Percentiles rank a stretch among this genome's conserved stretches.
Conservation (phyloP, 23 red algal species). For the Pyropia haitanensis region DNA sequence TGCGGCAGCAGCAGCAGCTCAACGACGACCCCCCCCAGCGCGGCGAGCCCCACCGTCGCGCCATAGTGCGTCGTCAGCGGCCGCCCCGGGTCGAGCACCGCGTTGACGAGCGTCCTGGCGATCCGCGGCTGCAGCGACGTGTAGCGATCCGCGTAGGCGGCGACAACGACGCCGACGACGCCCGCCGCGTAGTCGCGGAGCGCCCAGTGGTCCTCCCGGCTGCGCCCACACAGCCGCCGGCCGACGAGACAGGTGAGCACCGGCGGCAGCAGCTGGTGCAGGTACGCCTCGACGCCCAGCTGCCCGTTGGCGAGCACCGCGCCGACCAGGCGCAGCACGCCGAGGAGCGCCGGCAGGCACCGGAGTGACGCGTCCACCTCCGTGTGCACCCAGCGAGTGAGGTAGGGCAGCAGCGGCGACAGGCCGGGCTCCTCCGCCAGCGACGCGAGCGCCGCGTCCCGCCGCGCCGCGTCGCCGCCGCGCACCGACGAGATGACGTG, state of each 20-base stretch:
- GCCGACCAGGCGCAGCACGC: conserved; percentile 54
- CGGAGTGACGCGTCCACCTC: conserved; percentile 14
- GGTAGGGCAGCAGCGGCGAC: conserved; percentile 78
- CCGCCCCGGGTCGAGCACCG: conserved; percentile 33
- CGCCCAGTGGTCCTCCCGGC: conserved; percentile 83
- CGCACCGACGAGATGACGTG: conserved; percentile 44
- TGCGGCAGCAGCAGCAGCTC: conserved; percentile 14
- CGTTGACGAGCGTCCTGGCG: conserved; percentile 44
- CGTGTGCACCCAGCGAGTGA: conserved; percentile 52
- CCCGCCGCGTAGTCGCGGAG: conserved; percentile 70
- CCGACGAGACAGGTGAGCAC: conserved; percentile 76
- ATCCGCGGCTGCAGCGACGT: conserved; percentile 61
- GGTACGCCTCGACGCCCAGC: conserved; percentile 59
- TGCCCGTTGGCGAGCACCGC: conserved; percentile 74
- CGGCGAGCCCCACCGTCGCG: conserved; percentile 55
- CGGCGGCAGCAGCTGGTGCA: conserved; percentile 80
- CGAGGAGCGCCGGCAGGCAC: conserved; percentile 32
- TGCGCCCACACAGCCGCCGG: conserved; percentile 38
- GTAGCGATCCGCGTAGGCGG: conserved; percentile 36
- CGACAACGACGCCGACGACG: conserved; percentile 45
- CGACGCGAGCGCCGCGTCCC: conserved; percentile 59
- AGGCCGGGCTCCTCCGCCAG: conserved; percentile 73
- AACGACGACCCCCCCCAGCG: conserved; percentile 28
- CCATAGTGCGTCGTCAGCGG: conserved; percentile 94
- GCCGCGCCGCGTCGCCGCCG: conserved; percentile 31